Percentiles rank a stretch among this genome's conserved stretches.
Conservation (phyloP, 139 green algal species). For the Zygnema cylindricum region DNA sequence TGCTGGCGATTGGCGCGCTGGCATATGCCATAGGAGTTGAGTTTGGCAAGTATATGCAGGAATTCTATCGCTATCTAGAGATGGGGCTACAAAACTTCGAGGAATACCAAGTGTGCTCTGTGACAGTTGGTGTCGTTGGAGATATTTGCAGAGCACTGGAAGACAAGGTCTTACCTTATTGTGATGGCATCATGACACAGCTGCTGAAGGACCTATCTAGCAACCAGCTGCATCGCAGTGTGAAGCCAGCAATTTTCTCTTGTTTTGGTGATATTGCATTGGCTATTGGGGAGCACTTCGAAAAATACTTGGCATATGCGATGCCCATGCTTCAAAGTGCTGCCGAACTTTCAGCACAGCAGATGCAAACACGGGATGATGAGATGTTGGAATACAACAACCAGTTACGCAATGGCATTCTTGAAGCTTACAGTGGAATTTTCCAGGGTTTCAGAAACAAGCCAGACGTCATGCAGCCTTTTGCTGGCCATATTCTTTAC, state of each 20-base stretch:
- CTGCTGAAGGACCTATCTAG: slow-evolving; percentile 63
- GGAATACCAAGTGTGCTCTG: slow-evolving; percentile 73
- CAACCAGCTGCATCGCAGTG: slow-evolving; percentile 82
- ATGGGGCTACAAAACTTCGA: slow-evolving; percentile 85
- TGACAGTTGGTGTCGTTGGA: slow-evolving; percentile 88
- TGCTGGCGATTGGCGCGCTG: slow-evolving; percentile 91
- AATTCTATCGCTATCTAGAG: slow-evolving; percentile 84
- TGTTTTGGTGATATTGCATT: slow-evolving; percentile 94
- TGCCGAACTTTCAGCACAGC: slow-evolving; percentile 65
- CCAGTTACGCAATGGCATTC: slow-evolving; percentile 84
- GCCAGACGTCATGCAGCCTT: slow-evolving; percentile 52
- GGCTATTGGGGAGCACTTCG: slow-evolving; percentile 83
- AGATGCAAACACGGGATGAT: slow-evolving; percentile 68
- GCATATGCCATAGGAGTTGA: slow-evolving; percentile 76
- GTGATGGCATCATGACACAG: slow-evolving; percentile 72
- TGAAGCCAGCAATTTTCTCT: slow-evolving; percentile 95
- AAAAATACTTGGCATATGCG: slow-evolving; percentile 85
- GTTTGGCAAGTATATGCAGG: slow-evolving; percentile 92
- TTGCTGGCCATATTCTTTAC: slow-evolving; percentile 65
- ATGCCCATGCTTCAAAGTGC: slow-evolving; percentile 82
- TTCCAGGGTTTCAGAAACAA: slow-evolving; percentile 71
- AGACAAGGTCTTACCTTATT: slow-evolving; percentile 79
- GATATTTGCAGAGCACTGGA: slow-evolving; percentile 89
- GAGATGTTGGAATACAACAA: slow-evolving; percentile 94
- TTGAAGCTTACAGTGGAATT: slow-evolving; percentile 94